Evolutionary conservation across 2,329 filamentous ascomycete species (phyloP), one percentile per base, ranked within the genome.

Genomic region (Aspergillus uvarum): DNA sequence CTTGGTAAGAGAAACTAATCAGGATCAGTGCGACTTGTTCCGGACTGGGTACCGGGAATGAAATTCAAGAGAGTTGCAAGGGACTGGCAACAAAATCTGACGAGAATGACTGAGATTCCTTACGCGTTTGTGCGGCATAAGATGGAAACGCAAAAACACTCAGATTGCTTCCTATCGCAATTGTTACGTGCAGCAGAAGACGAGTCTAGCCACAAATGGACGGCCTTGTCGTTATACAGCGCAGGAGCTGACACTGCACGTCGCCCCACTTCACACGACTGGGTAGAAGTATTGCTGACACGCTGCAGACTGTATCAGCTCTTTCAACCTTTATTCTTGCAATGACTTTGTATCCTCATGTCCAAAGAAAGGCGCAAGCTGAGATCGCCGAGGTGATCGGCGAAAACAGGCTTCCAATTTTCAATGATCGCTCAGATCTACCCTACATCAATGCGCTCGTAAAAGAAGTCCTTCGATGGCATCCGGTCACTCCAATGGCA

Each of bases 61-160:
- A 68, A 65, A 1, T 83, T 81, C 70, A 77, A 80, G 54, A 56
- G 64, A 4, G 77, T 67, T 0, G 80, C 79, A 0, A 70, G 69
- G 8, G 44, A 65, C 1, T 80, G 73, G 68, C 71, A 65, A 5
- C 63, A 64, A 1, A 69, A 61, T 2, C 56, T 78, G 1, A 38
- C 63, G 0, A 64, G 72, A 11, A 69, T 70, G 2, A 68, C 68
- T 4, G 73, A 79, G 4, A 67, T 72, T 16, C 81, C 81, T 0
- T 82, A 79, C 57, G 67, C 62, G 1, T 81, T 80, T 51, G 78
- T 80, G 3, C 74, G 77, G 58, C 65, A 76, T 19, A 77, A 80
- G 58, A 77, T 80, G 66, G 59, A 60, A 1, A 50, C 70, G 1
- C 70, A 69, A 2, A 65, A 44, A 5, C 63, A 72, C 16, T 66